These are phyloP conservation scores for Omphalea diandra DNA, from an alignment of 441 rosid genomes.

Conservation along the genomic window DNA sequence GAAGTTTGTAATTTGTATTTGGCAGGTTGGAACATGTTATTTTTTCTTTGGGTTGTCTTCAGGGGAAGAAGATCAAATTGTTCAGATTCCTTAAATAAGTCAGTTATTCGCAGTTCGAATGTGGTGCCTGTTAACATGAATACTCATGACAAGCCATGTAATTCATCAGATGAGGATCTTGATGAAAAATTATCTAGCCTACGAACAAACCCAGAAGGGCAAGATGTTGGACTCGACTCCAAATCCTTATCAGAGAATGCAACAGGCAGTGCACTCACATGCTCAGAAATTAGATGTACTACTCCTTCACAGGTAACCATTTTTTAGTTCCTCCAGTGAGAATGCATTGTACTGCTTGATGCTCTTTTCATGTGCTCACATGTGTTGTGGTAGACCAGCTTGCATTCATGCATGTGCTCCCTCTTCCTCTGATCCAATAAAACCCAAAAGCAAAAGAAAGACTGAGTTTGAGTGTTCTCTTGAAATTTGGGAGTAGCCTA, in stretches of 20 bases:
- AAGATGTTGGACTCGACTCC: constrained; percentile 29
- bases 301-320: constrained; percentile 36
- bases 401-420: not conserved
- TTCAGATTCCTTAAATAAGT: constrained; percentile 38
- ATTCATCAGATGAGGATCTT: constrained; percentile 23
- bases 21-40: constrained; percentile 95
- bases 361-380: constrained; percentile 3
- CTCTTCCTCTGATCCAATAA: not conserved
- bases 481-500: not conserved
- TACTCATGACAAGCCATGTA: constrained; percentile 29
- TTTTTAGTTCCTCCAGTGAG: not conserved
- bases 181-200: constrained; percentile 32
- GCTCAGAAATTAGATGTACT: constrained; percentile 35
- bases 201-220: constrained; percentile 28
- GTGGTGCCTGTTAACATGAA: constrained; percentile 30
- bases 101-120: constrained; percentile 36
- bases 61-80: constrained; percentile 53
- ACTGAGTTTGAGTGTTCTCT: not conserved
- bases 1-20: constrained; percentile 25
- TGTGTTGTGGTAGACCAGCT: not conserved
- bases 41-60: constrained; percentile 96
- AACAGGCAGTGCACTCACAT: constrained; percentile 19
- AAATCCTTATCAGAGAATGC: constrained; percentile 23
- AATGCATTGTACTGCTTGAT: not conserved
- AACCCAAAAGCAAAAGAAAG: not conserved